Base-by-base conservation (phyloP, 495 filamentous ascomycete genomes). In the Penicillium lividum region DNA sequence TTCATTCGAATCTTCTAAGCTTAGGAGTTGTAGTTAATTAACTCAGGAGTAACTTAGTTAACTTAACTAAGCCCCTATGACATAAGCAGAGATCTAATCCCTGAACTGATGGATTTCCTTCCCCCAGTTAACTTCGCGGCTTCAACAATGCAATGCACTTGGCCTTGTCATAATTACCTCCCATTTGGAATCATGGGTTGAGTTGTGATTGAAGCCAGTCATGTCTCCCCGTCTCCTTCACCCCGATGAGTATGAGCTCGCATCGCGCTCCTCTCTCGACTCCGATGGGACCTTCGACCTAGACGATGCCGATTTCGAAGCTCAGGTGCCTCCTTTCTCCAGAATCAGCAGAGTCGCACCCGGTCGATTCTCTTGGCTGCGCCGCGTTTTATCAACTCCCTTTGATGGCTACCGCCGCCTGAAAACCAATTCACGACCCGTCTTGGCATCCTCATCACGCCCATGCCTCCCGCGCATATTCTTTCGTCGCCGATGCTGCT, bases 401-500 rank as follows among this genome's bases (percentile, higher is more conserved):
- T 67, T 65, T 52, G 61, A 65, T 22, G 68, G 70, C n/a, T 77
- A 77, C 51, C 68, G 65, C 58, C 72, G 67, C 28, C 51, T 73
- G 28, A 72, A 74, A 50, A 59, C 66, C 10, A 58, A 56, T 31
- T 62, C 68, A 25, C 57, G 69, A 54, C 70, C 72, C 3, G 58
- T 69, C 18, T 49, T 69, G 48, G 64, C 64, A 22, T 64, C 68
- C 4, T 52, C 59, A 22, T 18, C 36, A 4, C 68, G 73, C 18
- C 65, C 58, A 49, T 73, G 67, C 56, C 51, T 61, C 30, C 71
- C 70, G 36, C 69, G 68, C 34, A 79, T 74, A 56, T 78, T 79
- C 34, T 83, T 81, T 52, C 88, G 82, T 50, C 88, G 83, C 59
- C 80, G 83, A 63, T 91, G 84, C 54, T 89, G 86, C 57, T 82